These are phyloP conservation scores for Zalaria obscura DNA, from an alignment of 2,329 filamentous ascomycete genomes.

Conservation along the genomic window DNA sequence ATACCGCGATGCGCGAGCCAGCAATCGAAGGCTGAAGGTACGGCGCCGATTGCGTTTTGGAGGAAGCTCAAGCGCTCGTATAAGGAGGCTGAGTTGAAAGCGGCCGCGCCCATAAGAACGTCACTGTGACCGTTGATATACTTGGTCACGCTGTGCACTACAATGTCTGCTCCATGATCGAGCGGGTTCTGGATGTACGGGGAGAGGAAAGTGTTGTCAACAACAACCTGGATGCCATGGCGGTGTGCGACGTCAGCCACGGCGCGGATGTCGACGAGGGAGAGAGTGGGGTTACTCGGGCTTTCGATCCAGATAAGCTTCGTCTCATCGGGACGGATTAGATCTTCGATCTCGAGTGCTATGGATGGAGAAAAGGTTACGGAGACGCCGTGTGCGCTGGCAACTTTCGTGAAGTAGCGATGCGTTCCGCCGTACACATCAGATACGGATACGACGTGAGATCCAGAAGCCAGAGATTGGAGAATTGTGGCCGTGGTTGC, in stretches of 20 bases:
- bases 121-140: constrained; percentile 98
- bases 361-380: constrained; percentile 92
- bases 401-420: constrained; percentile 97
- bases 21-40: constrained; percentile 89
- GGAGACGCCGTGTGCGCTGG: constrained; percentile 80
- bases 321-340: constrained; percentile 71
- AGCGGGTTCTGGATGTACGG: constrained; percentile 96
- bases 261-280: constrained; percentile 81
- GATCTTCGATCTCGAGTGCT: constrained; percentile 68
- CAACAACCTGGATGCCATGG: constrained; percentile 87
- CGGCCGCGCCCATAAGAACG: constrained; percentile 93
- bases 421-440: constrained; percentile 98
- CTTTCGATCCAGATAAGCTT: constrained; percentile 96
- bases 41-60: constrained; percentile 92
- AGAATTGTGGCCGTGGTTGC: constrained; percentile 88
- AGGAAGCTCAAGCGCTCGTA: constrained; percentile 71
- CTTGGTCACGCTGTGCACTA: constrained; percentile 93
- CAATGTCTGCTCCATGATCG: constrained; percentile 85
- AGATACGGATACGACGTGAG: constrained; percentile 89
- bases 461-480: constrained; percentile 79
- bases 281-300: constrained; percentile 86
- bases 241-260: constrained; percentile 72
- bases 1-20: constrained; percentile 96
- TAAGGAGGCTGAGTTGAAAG: constrained; percentile 78
- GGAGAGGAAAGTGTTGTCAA: constrained; percentile 96